Evolutionary conservation across 2,329 filamentous ascomycete species (phyloP).

Genomic region (Diaporthe batatas): DNA sequence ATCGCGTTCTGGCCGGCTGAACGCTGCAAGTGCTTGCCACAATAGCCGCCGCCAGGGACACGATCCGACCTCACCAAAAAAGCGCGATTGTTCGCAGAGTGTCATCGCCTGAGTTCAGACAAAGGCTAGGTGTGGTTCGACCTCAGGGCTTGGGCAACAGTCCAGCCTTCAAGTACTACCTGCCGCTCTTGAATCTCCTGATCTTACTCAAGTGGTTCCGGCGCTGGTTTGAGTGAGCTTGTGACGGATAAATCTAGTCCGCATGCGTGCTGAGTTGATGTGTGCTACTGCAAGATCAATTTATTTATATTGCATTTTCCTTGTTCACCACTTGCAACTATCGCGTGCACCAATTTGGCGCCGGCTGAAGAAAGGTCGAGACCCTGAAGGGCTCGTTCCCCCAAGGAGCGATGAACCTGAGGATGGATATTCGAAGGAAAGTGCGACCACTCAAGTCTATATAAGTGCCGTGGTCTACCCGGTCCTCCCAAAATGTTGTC

Average conservation of each 20-base stretch:
- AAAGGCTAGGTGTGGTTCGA: constrained; percentile 1
- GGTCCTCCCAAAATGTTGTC: not conserved
- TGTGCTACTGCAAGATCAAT: constrained; percentile 22
- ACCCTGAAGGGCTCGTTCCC: not conserved
- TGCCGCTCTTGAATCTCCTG: not conserved
- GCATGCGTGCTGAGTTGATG: constrained; percentile 3
- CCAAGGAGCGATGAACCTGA: not conserved
- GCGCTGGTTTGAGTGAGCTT: constrained; percentile 14
- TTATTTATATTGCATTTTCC: constrained; percentile 21
- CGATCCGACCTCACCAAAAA: constrained; percentile 29
- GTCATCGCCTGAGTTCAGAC: not conserved
- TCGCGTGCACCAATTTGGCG: constrained; percentile 19
- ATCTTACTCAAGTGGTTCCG: constrained; percentile 3
- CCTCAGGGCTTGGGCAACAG: constrained; percentile 5
- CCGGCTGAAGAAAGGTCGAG: constrained; percentile 23
- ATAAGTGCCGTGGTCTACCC: not conserved
- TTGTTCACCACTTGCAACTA: not conserved
- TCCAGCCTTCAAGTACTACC: not conserved
- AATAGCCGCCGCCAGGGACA: constrained; percentile 6
- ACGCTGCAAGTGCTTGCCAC: constrained; percentile 25
- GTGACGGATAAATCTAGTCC: constrained; percentile 18
- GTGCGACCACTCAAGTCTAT: constrained; percentile 17
- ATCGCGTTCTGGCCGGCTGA: constrained; percentile 30
- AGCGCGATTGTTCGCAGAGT: constrained; percentile 1
- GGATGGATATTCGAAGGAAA: not conserved